Evolutionary conservation across 2,329 filamentous ascomycete species (phyloP).

Genomic region (Diaporthe sp.): DNA sequence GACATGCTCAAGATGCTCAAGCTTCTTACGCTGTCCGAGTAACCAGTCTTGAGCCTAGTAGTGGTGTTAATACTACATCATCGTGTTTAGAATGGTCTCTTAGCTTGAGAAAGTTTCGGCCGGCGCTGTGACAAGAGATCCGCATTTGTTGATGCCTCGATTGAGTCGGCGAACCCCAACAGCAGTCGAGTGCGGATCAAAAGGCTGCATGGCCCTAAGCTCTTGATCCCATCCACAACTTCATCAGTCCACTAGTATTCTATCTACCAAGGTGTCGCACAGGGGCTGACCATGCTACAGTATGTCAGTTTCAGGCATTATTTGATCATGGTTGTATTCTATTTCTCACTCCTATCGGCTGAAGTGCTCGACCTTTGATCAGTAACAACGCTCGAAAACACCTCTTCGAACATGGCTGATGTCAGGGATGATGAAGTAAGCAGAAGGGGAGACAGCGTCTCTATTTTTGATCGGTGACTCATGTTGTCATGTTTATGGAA

Average conservation of each 20-base stretch:
- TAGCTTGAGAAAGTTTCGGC: too few relatives aligned
- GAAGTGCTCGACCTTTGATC: neutral
- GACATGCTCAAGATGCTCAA: fast-evolving
- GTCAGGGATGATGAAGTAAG: neutral
- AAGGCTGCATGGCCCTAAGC: neutral
- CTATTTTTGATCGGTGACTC: neutral
- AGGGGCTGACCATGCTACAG: neutral
- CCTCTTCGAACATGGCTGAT: too few relatives aligned
- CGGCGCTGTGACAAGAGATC: too few relatives aligned
- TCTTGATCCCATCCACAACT: neutral
- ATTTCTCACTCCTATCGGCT: too few relatives aligned
- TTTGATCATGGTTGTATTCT: neutral
- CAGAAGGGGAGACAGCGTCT: neutral
- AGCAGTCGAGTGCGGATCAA: neutral
- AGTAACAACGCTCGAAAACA: too few relatives aligned
- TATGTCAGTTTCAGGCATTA: neutral
- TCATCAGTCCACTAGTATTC: neutral
- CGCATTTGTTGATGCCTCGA: too few relatives aligned
- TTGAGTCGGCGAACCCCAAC: too few relatives aligned
- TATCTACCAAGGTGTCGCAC: neutral
- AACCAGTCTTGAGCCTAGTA: too few relatives aligned
- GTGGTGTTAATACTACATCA: too few relatives aligned
- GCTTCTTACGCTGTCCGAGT: too few relatives aligned
- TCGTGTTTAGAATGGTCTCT: too few relatives aligned
- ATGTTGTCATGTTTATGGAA: neutral